Evolutionary conservation across 2,329 filamentous ascomycete species (phyloP).

Genomic region (Epichloe coenophiala): DNA sequence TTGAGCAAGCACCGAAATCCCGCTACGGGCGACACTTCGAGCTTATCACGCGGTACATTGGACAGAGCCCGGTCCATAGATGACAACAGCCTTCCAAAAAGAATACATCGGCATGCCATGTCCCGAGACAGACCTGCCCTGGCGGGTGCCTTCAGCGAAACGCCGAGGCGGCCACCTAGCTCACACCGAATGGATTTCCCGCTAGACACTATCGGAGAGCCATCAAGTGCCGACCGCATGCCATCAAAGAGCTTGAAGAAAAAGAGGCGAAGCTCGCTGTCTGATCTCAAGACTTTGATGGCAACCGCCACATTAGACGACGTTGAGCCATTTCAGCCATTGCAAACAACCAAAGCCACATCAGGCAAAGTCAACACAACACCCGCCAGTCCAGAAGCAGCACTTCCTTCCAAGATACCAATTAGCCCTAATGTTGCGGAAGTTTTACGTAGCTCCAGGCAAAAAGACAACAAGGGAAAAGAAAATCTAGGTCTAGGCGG

Average conservation of each 20-base stretch:
- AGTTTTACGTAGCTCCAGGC: conserved; percentile 27
- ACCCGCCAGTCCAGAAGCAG: conserved; percentile 26
- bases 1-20: conserved; percentile 66
- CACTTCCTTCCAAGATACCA: conserved; percentile 37
- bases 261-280: conserved; percentile 83
- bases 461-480: conserved; percentile 24
- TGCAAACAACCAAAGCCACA: conserved; percentile 39
- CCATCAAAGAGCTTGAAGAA: conserved; percentile 39
- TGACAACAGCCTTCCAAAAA: conserved; percentile 40
- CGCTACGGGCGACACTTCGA: conserved; percentile 46
- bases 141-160: conserved; percentile 48
- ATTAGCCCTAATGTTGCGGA: conserved; percentile 31
- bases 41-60: conserved; percentile 52
- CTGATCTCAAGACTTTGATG: conserved; percentile 65
- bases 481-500: conserved; percentile 23
- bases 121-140: conserved; percentile 49
- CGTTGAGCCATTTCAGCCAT: conserved; percentile 27
- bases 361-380: conserved; percentile 41
- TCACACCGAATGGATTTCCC: conserved; percentile 42
- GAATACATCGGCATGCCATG: conserved; percentile 30
- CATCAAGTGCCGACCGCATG: conserved; percentile 27
- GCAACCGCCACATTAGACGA: conserved; percentile 39
- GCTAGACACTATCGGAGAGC: conserved; percentile 47
- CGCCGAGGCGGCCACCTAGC: conserved; percentile 39
- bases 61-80: conserved; percentile 64